phyloP scores from a whole-genome alignment of 176 grass and related monocot species.

The Puccinellia tenuiflora region DNA sequence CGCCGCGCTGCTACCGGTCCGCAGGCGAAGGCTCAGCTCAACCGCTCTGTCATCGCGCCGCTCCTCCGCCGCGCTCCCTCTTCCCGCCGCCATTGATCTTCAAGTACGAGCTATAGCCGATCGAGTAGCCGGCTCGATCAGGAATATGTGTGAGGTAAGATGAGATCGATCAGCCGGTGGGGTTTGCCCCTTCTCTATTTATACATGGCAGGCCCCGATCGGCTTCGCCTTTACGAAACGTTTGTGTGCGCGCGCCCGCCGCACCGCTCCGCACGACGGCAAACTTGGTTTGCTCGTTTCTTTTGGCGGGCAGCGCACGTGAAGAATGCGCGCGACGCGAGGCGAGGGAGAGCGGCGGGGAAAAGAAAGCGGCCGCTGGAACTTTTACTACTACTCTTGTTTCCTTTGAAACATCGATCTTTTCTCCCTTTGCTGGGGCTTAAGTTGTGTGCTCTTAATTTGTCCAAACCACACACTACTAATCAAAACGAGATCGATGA shows the following conservation, averaged over 20 bases:
- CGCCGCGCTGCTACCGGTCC: neutral
- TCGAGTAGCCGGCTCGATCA: neutral
- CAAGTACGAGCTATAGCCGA: neutral
- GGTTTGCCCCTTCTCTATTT: neutral
- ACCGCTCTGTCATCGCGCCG: neutral
- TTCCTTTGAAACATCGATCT: neutral
- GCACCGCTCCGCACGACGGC: neutral
- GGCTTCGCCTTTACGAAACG: neutral
- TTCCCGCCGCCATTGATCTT: constrained; percentile 13
- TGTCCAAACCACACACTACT: constrained; percentile 13
- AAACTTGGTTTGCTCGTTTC: neutral
- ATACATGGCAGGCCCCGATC: neutral
- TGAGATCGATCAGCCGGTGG: neutral
- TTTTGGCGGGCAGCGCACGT: constrained; percentile 36
- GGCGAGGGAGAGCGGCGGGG: neutral
- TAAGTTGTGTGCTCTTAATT: neutral
- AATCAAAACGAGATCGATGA: neutral
- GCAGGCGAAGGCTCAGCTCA: constrained; percentile 43
- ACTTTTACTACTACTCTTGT: neutral
- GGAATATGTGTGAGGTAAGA: neutral
- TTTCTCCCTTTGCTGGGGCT: neutral
- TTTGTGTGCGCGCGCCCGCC: neutral
- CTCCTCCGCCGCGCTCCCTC: neutral
- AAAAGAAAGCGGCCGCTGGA: neutral
- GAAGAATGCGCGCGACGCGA: constrained; percentile 18